These are phyloP conservation scores for Penicillium manginii DNA, from an alignment of 495 filamentous ascomycete genomes.

Conservation along the genomic window DNA sequence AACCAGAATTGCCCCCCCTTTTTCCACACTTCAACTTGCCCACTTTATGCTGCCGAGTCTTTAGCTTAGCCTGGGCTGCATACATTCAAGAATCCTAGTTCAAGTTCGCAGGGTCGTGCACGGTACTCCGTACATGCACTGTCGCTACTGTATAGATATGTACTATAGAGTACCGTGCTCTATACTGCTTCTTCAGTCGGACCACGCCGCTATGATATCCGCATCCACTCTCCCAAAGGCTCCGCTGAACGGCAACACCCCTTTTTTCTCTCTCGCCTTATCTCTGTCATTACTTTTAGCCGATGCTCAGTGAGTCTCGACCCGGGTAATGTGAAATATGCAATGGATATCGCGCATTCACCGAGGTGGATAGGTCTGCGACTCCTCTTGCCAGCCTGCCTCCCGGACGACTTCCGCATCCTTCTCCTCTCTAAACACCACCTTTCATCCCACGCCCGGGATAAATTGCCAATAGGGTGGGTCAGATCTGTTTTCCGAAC, in stretches of 20 bases:
- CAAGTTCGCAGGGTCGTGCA: background rate
- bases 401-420: constrained; percentile 28
- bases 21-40: background rate
- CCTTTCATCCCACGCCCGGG: constrained; percentile 5
- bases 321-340: background rate
- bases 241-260: constrained; percentile 20
- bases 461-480: constrained; percentile 8
- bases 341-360: constrained; percentile 1
- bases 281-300: background rate
- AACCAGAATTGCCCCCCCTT: constrained; percentile 1
- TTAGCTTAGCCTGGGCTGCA: background rate
- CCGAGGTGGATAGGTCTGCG: constrained; percentile 1
- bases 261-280: background rate
- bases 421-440: background rate
- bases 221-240: constrained; percentile 9
- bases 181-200: constrained; percentile 20
- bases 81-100: background rate
- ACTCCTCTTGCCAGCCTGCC: constrained; percentile 6
- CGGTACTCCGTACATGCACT: background rate
- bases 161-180: too few relatives aligned
- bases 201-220: constrained; percentile 9
- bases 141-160: too few relatives aligned
- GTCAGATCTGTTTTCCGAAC: constrained; percentile 12
- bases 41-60: background rate
- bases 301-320: background rate